phyloP scores from a whole-genome alignment of 371 early-diverging fungal species.

The Mucor circinelloides region DNA sequence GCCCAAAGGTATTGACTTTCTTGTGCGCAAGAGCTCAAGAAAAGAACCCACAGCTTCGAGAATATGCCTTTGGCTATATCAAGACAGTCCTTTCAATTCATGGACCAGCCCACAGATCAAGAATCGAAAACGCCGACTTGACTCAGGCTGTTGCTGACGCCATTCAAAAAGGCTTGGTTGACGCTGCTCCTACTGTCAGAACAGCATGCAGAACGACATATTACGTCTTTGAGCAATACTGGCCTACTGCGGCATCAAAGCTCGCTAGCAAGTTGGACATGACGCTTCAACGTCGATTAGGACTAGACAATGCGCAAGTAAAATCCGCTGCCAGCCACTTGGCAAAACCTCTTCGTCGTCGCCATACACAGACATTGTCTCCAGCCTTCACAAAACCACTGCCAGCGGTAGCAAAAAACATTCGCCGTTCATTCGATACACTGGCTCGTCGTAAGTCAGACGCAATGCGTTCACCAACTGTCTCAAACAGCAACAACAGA shows the following conservation, averaged over 20 bases:
- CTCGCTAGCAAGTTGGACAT: neutral
- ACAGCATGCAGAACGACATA: slow-evolving; percentile 34
- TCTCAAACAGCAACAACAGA: no score
- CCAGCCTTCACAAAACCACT: neutral
- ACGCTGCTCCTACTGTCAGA: slow-evolving; percentile 40
- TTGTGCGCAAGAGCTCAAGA: slow-evolving; percentile 21
- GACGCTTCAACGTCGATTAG: neutral
- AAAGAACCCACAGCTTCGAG: slow-evolving; percentile 42
- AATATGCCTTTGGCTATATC: slow-evolving; percentile 28
- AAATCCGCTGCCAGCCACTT: neutral
- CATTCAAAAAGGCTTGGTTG: slow-evolving; percentile 35
- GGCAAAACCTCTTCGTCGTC: neutral
- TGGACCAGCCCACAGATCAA: slow-evolving; percentile 30
- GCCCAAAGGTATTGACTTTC: slow-evolving; percentile 19
- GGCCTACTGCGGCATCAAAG: slow-evolving; percentile 32
- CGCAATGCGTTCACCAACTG: no score
- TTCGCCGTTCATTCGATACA: no score
- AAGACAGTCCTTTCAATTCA: slow-evolving; percentile 36
- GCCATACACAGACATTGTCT: no score
- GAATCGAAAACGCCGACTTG: slow-evolving; percentile 24
- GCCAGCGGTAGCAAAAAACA: neutral
- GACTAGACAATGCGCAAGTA: neutral
- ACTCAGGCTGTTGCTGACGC: slow-evolving; percentile 8
- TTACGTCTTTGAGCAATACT: slow-evolving; percentile 28
- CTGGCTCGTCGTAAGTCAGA: no score